These are phyloP conservation scores for Yarrowia divulgata DNA, from an alignment of 805 yeast genomes.

Conservation along the genomic window DNA sequence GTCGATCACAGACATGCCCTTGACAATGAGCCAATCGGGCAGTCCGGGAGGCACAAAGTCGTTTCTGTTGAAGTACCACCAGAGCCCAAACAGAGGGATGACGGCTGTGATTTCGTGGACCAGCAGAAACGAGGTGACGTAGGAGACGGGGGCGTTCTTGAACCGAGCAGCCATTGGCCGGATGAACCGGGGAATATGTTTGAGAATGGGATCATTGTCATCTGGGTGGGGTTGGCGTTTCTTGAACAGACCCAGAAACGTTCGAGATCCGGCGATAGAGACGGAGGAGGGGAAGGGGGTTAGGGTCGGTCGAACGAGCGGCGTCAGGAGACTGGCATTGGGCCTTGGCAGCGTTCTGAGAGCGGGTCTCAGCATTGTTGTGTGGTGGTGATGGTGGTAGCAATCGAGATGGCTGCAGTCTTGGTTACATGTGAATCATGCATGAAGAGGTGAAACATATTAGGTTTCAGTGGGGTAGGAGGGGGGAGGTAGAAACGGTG, in stretches of 20 bases:
- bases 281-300: not conserved
- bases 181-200: slow-evolving; percentile 59
- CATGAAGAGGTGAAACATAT: no score
- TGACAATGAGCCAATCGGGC: slow-evolving; percentile 66
- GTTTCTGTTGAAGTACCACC: slow-evolving; percentile 69
- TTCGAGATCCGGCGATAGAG: not conserved
- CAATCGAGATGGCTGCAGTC: not conserved
- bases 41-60: slow-evolving; percentile 61
- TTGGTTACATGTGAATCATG: not conserved
- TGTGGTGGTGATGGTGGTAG: not conserved
- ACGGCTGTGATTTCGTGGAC: slow-evolving; percentile 81
- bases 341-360: slow-evolving; percentile 2
- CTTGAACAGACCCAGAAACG: slow-evolving; percentile 1
- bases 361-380: slow-evolving; percentile 11
- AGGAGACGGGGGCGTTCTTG: slow-evolving; percentile 64
- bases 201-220: slow-evolving; percentile 47
- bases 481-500: not conserved
- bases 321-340: not conserved
- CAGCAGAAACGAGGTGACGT: slow-evolving; percentile 67
- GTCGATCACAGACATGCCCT: slow-evolving; percentile 43
- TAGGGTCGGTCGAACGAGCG: slow-evolving; percentile 1
- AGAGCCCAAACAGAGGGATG: slow-evolving; percentile 69
- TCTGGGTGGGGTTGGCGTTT: slow-evolving; percentile 29
- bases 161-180: slow-evolving; percentile 60
- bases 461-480: no score